phyloP scores from a whole-genome alignment of 495 filamentous ascomycete genomes.

The Apiosordaria backusii region DNA sequence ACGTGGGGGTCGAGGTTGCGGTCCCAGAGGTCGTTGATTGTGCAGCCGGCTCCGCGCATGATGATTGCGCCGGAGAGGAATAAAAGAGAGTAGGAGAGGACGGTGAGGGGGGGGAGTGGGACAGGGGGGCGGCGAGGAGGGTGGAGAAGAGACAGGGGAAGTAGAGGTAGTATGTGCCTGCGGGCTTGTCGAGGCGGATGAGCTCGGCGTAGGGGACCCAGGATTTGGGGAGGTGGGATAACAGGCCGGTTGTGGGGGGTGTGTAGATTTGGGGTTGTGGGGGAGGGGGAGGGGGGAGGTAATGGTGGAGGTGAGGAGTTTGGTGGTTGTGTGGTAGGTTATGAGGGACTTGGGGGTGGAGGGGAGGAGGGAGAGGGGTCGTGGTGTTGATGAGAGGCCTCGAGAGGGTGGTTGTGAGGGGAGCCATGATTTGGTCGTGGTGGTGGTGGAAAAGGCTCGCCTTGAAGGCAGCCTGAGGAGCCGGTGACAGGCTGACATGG shows the following conservation, averaged over 20 bases:
- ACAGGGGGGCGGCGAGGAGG: slow-evolving; percentile 60
- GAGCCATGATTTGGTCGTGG: slow-evolving; percentile 2
- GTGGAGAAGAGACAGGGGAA: slow-evolving; percentile 94
- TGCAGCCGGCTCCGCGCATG: slow-evolving; percentile 97
- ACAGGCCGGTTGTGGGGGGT: slow-evolving; percentile 68
- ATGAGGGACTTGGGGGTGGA: slow-evolving; percentile 6
- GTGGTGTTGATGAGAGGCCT: slow-evolving; percentile 15
- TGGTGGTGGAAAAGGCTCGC: slow-evolving; percentile 16
- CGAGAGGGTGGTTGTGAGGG: not conserved
- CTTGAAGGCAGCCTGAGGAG: slow-evolving; percentile 16
- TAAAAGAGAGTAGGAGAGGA: slow-evolving; percentile 63
- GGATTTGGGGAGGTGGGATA: slow-evolving; percentile 69
- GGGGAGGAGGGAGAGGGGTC: slow-evolving; percentile 14
- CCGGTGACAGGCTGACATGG: slow-evolving; percentile 19
- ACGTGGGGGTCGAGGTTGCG: slow-evolving; percentile 89
- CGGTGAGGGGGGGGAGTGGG: slow-evolving; percentile 52
- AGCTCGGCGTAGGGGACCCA: slow-evolving; percentile 94
- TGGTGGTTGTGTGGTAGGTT: slow-evolving; percentile 25
- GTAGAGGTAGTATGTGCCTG: slow-evolving; percentile 92
- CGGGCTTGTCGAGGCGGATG: slow-evolving; percentile 87
- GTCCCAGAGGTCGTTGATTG: slow-evolving; percentile 98
- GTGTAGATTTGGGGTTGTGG: slow-evolving; percentile 45
- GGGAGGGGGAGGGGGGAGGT: slow-evolving; percentile 17
- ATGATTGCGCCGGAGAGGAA: slow-evolving; percentile 87
- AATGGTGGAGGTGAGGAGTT: slow-evolving; percentile 14